phyloP scores from a whole-genome alignment of 768 basidiomycete genomes.

The Calocybe gangraenosa region DNA sequence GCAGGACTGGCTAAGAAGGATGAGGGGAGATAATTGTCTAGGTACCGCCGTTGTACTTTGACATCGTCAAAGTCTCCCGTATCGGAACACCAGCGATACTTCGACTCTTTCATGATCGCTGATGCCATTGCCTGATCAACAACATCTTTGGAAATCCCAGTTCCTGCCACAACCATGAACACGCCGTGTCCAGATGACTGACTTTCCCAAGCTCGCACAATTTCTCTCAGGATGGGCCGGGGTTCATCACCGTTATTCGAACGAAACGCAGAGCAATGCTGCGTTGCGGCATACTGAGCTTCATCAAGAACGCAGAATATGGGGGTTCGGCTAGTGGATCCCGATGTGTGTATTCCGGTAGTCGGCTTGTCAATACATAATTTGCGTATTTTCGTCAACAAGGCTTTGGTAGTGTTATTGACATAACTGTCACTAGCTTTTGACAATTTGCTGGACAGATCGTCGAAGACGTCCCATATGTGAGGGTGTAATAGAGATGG shows the following conservation, averaged over 20 bases:
- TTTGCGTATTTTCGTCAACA: conserved; percentile 28
- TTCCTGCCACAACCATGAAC: conserved; percentile 41
- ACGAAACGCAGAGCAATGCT: conserved; percentile 33
- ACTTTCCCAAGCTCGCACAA: conserved; percentile 37
- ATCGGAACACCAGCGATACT: conserved; percentile 41
- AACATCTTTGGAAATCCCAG: conserved; percentile 40
- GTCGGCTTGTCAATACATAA: conserved; percentile 15
- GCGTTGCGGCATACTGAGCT: conserved; percentile 39
- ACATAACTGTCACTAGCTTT: conserved; percentile 31
- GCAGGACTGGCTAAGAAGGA: conserved; percentile 22
- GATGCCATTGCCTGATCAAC: conserved; percentile 42
- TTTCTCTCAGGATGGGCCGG: conserved; percentile 38
- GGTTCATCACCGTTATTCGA: conserved; percentile 29
- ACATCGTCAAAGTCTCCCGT: conserved; percentile 37
- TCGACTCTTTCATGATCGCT: conserved; percentile 43
- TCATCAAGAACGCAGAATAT: conserved; percentile 44
- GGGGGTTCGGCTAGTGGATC: conserved; percentile 23
- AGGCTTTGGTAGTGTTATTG: conserved; percentile 26
- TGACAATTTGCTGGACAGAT: conserved; percentile 30
- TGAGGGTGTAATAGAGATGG: conserved; percentile 31
- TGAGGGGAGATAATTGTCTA: conserved; percentile 33
- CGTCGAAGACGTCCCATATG: conserved; percentile 38
- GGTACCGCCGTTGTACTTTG: conserved; percentile 29
- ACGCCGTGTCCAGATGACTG: conserved; percentile 35
- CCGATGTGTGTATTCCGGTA: conserved; percentile 3